Conservation (phyloP, 495 filamentous ascomycete genomes). For the Penicillium daleae region DNA sequence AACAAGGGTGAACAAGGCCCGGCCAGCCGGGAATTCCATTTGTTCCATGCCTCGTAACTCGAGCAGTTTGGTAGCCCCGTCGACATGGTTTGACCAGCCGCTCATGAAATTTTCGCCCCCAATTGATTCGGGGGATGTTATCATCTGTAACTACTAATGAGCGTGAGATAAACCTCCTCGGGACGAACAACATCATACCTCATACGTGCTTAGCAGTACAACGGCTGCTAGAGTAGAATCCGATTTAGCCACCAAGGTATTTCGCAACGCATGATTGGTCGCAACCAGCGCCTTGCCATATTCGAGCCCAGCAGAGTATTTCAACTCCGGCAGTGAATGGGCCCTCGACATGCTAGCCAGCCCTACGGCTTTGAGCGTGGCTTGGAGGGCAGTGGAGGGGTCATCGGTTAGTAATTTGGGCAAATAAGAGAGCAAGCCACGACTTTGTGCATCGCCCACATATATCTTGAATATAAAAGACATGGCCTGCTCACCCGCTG, state of each 20-base stretch:
- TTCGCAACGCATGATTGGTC: conserved; percentile 21
- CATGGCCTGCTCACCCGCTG: conserved; percentile 12
- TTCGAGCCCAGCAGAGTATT: conserved; percentile 11
- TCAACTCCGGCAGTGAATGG: conserved; percentile 4
- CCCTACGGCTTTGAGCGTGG: conserved; percentile 19
- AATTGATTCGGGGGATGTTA: conserved; percentile 1
- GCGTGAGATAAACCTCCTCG: background rate
- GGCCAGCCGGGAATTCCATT: conserved; percentile 6
- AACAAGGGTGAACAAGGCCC: conserved; percentile 20
- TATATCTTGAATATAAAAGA: conserved; percentile 18
- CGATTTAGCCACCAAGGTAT: conserved; percentile 13
- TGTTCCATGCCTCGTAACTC: conserved; percentile 23
- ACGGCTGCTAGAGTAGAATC: conserved; percentile 30
- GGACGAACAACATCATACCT: conserved; percentile 16
- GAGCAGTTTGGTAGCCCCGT: conserved; percentile 21
- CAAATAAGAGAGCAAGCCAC: conserved; percentile 17
- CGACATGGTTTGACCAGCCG: conserved; percentile 21
- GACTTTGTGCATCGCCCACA: conserved; percentile 16
- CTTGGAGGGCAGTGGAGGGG: conserved; percentile 17
- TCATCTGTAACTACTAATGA: conserved; percentile 14
- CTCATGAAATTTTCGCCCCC: conserved; percentile 8
- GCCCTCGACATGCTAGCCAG: conserved; percentile 19
- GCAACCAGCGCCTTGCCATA: conserved; percentile 22
- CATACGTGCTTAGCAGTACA: conserved; percentile 27
- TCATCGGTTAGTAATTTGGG: conserved; percentile 6